Evolutionary conservation across 345 rosid species (phyloP).

Genomic region (Bruguiera gymnorhiza): DNA sequence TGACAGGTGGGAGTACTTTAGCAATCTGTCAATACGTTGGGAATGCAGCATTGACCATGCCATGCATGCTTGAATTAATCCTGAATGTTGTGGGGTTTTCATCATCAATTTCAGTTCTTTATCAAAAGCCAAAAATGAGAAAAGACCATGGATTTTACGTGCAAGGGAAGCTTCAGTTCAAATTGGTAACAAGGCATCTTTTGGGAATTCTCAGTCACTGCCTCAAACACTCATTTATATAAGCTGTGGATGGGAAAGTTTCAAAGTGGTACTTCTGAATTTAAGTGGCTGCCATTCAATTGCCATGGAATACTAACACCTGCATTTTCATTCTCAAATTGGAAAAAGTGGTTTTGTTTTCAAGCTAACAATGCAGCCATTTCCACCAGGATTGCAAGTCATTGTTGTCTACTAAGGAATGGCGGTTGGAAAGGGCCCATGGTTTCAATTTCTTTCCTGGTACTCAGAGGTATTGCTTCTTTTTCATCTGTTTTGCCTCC

Average conservation of each 20-base stretch:
- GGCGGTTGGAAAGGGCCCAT: slow-evolving; percentile 80
- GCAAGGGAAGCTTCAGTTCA: slow-evolving; percentile 72
- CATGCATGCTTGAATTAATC: background rate
- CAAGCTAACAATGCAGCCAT: slow-evolving; percentile 13
- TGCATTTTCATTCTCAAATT: slow-evolving; percentile 6
- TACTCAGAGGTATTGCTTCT: slow-evolving; percentile 63
- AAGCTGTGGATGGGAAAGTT: slow-evolving; percentile 98
- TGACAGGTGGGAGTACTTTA: slow-evolving; percentile 42
- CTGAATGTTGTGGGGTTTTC: background rate
- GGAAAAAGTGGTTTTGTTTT: background rate
- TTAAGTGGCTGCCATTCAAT: background rate
- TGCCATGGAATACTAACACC: slow-evolving; percentile 9
- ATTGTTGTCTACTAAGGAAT: slow-evolving; percentile 59
- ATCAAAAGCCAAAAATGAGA: slow-evolving; percentile 62
- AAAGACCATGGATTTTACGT: slow-evolving; percentile 95
- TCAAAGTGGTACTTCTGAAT: slow-evolving; percentile 62
- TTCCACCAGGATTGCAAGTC: slow-evolving; percentile 70
- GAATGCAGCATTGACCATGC: background rate
- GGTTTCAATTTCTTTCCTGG: slow-evolving; percentile 96
- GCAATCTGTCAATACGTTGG: background rate
- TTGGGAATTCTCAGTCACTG: slow-evolving; percentile 41
- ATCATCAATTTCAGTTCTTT: slow-evolving; percentile 37
- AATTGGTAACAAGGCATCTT: slow-evolving; percentile 45
- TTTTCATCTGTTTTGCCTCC: background rate
- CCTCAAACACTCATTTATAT: slow-evolving; percentile 89